Percentiles rank a stretch among this genome's conserved stretches.
These are phyloP conservation scores for Porogramme epimiltina DNA, from an alignment of 1,284 basidiomycete genomes.

Conservation along the genomic window DNA sequence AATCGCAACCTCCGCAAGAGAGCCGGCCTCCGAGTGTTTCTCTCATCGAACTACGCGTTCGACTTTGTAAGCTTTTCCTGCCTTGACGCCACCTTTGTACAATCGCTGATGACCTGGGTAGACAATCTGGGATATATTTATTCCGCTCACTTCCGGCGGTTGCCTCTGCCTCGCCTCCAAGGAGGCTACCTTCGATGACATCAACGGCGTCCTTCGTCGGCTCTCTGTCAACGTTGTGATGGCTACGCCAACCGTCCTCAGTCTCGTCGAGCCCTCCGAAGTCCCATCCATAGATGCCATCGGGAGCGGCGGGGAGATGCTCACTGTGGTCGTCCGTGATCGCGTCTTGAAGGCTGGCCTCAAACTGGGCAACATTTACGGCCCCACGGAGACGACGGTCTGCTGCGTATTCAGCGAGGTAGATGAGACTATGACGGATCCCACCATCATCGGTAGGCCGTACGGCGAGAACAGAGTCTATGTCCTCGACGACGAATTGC, in stretches of 20 bases:
- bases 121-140: background rate
- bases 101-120: background rate
- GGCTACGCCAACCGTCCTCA: background rate
- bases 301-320: conserved; percentile 2
- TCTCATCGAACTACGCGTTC: conserved; percentile 3
- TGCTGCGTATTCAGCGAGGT: conserved; percentile 25
- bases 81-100: background rate
- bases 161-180: background rate
- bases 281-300: background rate
- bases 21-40: background rate
- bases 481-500: conserved; percentile 33
- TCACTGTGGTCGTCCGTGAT: conserved; percentile 14
- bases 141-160: background rate
- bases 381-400: conserved; percentile 35
- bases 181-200: background rate
- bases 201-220: background rate
- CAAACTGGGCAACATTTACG: conserved; percentile 20
- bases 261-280: background rate
- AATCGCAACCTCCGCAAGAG: background rate
- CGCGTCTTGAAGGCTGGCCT: background rate
- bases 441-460: conserved; percentile 33
- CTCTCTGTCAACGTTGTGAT: background rate
- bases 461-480: conserved; percentile 34
- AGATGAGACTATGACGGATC: conserved; percentile 16
- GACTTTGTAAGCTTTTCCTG: background rate